Evolutionary conservation across 176 grass and related monocot genomes (phyloP).

Genomic region (Dactylis glomerata): DNA sequence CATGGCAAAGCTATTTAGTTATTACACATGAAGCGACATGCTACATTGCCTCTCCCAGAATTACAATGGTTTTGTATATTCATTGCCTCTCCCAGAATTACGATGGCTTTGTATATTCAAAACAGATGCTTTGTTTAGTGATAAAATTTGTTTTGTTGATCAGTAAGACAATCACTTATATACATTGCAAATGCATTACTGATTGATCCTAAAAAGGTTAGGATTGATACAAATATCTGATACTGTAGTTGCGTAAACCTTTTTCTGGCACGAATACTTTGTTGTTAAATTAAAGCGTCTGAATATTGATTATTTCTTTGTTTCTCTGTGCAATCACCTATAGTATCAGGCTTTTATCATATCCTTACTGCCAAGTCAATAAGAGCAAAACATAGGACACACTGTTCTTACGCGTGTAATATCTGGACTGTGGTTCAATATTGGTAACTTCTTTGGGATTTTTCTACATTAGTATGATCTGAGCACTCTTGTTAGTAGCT

Average conservation of each 20-base stretch:
- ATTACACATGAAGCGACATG: background rate
- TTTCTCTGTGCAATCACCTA: too few relatives aligned
- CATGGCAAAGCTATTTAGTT: background rate
- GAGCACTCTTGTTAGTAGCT: conserved; percentile 14
- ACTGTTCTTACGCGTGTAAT: background rate
- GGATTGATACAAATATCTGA: too few relatives aligned
- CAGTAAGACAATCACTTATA: background rate
- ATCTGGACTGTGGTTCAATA: background rate
- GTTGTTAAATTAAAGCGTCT: too few relatives aligned
- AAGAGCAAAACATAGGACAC: background rate
- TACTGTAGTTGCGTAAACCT: too few relatives aligned
- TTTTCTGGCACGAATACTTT: too few relatives aligned
- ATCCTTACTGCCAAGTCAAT: background rate
- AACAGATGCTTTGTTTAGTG: background rate
- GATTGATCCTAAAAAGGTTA: too few relatives aligned
- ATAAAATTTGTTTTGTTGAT: background rate
- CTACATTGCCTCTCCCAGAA: background rate
- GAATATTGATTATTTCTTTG: too few relatives aligned
- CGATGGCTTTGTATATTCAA: background rate
- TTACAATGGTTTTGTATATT: background rate
- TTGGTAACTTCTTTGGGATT: background rate
- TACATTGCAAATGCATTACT: background rate
- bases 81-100: background rate
- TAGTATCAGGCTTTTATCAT: background rate
- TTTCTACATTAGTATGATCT: background rate